Evolutionary conservation across 106 monocot species (phyloP), one percentile per base, ranked within the genome.

Genomic region (Phalaenopsis equestris): DNA sequence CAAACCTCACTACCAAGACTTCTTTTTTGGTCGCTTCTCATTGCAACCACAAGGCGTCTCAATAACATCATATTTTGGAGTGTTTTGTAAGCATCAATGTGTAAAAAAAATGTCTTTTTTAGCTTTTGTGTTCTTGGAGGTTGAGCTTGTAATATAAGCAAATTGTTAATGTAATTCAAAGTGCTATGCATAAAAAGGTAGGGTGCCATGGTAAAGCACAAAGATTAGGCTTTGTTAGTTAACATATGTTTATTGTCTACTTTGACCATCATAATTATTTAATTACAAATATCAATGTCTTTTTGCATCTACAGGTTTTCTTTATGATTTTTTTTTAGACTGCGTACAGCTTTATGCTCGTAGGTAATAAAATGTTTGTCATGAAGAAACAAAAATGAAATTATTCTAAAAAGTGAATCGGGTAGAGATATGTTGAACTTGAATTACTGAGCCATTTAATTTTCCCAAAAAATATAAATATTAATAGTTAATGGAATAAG

Each of bases 1-100:
- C 52, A 52, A 52, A 52, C 52, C 52, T 52, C 52, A 52, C 14
- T 52, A 72, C 72, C 72, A 74, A 74, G 42, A 43, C 74, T 43
- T 74, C 74, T 43, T 36, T 74, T 74, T 43, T 70, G 52, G 52
- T 52, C 3, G 9, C 52, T 52, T 52, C 52, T 72, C 72, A 37
- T 72, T 8, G 24, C 72, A 39, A 37, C 11, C 72, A 72, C 38
- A 72, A 30, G 38, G 9, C 16, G 42, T 14, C 30, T 70, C n/a
- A 70, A 70, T 70, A 70, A 39, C 41, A 42, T 74, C 17, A 74
- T 19, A 17, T 8, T n/a, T 43, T 38, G 17, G 42, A 74, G 70
- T 70, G 39, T 14, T 70, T 30, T 38, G 9, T 70, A 74, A 74
- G 74, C 74, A 43, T 74, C 19, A 11, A 5, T 74, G 42, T 15